Evolutionary conservation across 2,329 filamentous ascomycete species (phyloP).

Genomic region (Claviceps maximensis): DNA sequence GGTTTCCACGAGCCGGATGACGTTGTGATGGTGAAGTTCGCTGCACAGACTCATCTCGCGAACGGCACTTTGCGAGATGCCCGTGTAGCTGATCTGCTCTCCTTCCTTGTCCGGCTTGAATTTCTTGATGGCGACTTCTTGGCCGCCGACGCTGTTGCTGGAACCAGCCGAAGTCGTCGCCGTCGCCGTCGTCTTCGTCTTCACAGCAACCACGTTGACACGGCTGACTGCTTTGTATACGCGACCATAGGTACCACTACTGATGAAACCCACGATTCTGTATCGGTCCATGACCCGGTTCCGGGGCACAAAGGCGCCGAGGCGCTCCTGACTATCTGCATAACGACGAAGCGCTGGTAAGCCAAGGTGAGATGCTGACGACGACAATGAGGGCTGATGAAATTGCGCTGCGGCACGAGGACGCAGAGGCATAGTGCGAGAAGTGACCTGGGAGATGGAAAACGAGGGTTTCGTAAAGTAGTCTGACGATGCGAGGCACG

Average conservation of each 20-base stretch:
- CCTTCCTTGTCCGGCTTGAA: slow-evolving; percentile 99
- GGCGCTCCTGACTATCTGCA: slow-evolving; percentile 41
- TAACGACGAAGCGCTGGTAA: slow-evolving; percentile 22
- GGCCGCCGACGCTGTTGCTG: slow-evolving; percentile 23
- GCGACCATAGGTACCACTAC: slow-evolving; percentile 91
- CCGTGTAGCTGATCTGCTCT: slow-evolving; percentile 86
- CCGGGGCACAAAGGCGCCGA: slow-evolving; percentile 54
- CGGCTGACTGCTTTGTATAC: slow-evolving; percentile 89
- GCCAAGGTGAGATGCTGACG: slow-evolving; percentile 6
- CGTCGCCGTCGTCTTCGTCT: slow-evolving; percentile 1
- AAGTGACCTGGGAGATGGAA: neutral
- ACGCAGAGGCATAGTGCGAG: slow-evolving; percentile 19
- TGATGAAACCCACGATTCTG: slow-evolving; percentile 95
- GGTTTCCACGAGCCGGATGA: slow-evolving; percentile 85
- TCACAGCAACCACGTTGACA: slow-evolving; percentile 5
- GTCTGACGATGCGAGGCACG: too few species aligned
- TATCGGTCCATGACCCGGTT: slow-evolving; percentile 86
- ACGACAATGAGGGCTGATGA: slow-evolving; percentile 12
- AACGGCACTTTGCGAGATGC: slow-evolving; percentile 92
- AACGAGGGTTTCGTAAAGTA: neutral
- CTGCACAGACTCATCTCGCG: slow-evolving; percentile 96
- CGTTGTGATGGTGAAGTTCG: slow-evolving; percentile 76
- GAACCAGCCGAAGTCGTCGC: neutral
- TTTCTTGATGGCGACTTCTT: slow-evolving; percentile 96
- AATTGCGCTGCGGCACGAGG: slow-evolving; percentile 17